Evolutionary conservation across 73 alveolate genomes (phyloP).

Genomic region (Paramecium octaurelia): DNA sequence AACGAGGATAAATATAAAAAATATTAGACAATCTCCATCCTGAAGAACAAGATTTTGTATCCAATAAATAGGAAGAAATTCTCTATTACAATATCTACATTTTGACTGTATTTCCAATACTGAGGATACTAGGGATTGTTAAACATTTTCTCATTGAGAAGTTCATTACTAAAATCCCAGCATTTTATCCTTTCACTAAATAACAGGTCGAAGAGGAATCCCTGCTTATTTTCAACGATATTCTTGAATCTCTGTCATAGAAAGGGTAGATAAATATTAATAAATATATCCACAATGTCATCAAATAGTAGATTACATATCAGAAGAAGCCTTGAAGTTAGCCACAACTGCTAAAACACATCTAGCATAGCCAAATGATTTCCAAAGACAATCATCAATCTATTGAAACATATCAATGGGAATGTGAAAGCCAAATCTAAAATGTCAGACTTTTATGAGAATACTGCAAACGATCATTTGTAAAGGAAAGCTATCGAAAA

Average conservation of each 20-base stretch:
- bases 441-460: constrained; percentile 3
- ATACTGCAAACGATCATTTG: not conserved
- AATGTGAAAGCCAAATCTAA: not conserved
- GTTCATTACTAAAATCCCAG: not conserved
- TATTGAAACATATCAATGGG: not conserved
- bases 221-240: not conserved
- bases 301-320: not conserved
- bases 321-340: not conserved
- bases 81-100: not conserved
- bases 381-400: not conserved
- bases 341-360: not conserved
- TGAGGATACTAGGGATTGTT: not conserved
- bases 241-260: not conserved
- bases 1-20: not conserved
- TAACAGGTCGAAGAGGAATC: not conserved
- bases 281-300: not conserved
- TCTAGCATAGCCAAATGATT: not conserved
- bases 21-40: not conserved
- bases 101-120: not conserved
- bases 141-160: not conserved
- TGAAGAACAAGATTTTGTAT: not conserved
- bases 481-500: not conserved
- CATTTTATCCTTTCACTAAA: not conserved
- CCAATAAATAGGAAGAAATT: not conserved
- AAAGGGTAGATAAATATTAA: not conserved